Base-by-base conservation (phyloP, 108 stramenopile genomes). In the Stephanodiscus minutulus region DNA sequence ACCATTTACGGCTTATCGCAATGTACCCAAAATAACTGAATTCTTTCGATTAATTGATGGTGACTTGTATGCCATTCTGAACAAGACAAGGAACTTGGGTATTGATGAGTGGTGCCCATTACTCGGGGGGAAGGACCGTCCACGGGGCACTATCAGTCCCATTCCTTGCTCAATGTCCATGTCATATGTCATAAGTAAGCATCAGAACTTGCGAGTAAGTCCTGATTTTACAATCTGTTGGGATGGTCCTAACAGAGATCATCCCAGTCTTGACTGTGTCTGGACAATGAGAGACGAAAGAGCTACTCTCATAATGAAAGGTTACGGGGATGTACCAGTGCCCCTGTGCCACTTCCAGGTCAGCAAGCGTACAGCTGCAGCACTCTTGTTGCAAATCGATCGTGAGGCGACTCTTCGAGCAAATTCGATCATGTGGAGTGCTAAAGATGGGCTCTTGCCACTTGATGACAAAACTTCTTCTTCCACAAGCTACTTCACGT, bases 1-100 rank as follows among this genome's bases (percentile, higher is more conserved):
- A 49, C 5, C 65, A 11, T 56, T 56, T 11, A 52, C 65, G 1
- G 21, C 52, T 15, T 55, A 66, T 53, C 49, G 49, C 7, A 66
- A 66, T 53, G 9, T 15, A 7, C 0, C 20, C 1, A 7, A 22
- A 12, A 55, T 50, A 5, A 55, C 21, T 8, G 46, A 55, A 28
- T 21, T 66, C 5, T 66, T 56, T 12, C 65, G 61, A 20, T 36
- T 64, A 24, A 41, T 41, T 11, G 39, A 12, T 8, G 39, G 10
- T 8, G 8, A 41, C 39, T 41, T 41, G 39, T 41, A 41, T 41
- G 39, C 4, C 4, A 9, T 12, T 9, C 39, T 41, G 7, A 41
- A 41, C 8, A 41, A 4, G 9, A 12, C 39, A 12, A 1, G 9
- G 39, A 1, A 1, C 9, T 41, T 8, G 1, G 8, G 7, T 41